Evolutionary conservation across 192 early-diverging fungal genomes (phyloP).

Genomic region (Backusella liffmaniae): DNA sequence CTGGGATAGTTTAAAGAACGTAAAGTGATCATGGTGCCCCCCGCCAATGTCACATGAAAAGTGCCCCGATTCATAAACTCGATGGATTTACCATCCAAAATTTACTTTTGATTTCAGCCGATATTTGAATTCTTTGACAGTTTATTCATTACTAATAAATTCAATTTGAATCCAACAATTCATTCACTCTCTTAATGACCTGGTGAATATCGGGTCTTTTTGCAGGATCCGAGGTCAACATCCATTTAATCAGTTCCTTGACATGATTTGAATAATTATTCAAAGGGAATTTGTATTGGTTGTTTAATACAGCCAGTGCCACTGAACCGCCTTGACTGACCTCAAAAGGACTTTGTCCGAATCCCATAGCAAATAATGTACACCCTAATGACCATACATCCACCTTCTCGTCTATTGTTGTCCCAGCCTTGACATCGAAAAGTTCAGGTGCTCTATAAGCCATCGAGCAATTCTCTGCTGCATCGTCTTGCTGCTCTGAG

Average conservation of each 20-base stretch:
- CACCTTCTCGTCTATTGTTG: slow-evolving; percentile 59
- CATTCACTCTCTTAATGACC: slow-evolving; percentile 8
- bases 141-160: too few species aligned
- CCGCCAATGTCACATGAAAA: too few species aligned
- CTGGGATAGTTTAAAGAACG: too few species aligned
- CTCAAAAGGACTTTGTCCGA: slow-evolving; percentile 64
- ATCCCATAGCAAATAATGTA: slow-evolving; percentile 67
- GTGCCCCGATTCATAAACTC: too few species aligned
- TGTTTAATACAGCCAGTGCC: slow-evolving; percentile 65
- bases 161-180: not conserved
- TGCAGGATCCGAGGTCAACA: slow-evolving; percentile 60
- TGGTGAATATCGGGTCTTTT: slow-evolving; percentile 56
- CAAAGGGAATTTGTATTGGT: slow-evolving; percentile 53
- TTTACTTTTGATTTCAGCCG: too few species aligned
- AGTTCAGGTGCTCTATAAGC: slow-evolving; percentile 75
- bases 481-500: slow-evolving; percentile 61
- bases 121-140: too few species aligned
- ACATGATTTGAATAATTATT: slow-evolving; percentile 55
- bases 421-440: slow-evolving; percentile 66
- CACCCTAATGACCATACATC: slow-evolving; percentile 81
- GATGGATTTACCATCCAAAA: too few species aligned
- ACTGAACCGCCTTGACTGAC: slow-evolving; percentile 64
- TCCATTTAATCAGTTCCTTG: slow-evolving; percentile 53
- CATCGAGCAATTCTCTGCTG: slow-evolving; percentile 67
- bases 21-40: too few species aligned